Conservation (phyloP, 352 stramenopile species). For the Globisporangium echinulatum region DNA sequence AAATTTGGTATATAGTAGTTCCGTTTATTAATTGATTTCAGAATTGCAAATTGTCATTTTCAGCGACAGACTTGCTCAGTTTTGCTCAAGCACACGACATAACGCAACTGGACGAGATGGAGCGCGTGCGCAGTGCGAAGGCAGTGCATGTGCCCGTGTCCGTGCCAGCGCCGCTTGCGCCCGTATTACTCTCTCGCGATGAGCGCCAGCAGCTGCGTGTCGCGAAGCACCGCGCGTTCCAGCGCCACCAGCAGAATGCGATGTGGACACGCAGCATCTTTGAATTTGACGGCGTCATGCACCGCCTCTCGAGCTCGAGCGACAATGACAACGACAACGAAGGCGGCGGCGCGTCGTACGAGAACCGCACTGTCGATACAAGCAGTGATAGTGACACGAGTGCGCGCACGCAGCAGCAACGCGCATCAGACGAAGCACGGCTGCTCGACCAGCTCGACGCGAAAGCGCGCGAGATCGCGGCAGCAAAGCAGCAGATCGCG, state of each 20-base stretch:
- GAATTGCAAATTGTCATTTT: no score
- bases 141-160: slow-evolving; percentile 24
- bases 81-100: background rate
- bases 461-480: slow-evolving; percentile 5
- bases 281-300: slow-evolving; percentile 11
- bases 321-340: background rate
- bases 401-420: background rate
- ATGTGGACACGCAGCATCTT: slow-evolving; percentile 42
- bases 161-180: slow-evolving; percentile 18
- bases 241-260: slow-evolving; percentile 59
- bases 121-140: slow-evolving; percentile 20
- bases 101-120: slow-evolving; percentile 15
- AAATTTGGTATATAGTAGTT: no score
- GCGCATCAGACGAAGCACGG: background rate
- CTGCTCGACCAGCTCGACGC: slow-evolving; percentile 6
- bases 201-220: slow-evolving; percentile 40
- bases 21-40: no score
- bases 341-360: background rate
- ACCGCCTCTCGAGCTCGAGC: slow-evolving; percentile 4
- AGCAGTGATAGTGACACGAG: background rate
- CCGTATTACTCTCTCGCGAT: slow-evolving; percentile 38
- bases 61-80: no score
- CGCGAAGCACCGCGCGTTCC: slow-evolving; percentile 45
- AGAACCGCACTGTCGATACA: background rate
- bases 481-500: slow-evolving; percentile 14